phyloP scores from a whole-genome alignment of 2,329 filamentous ascomycete species.

The Colletotrichum falcatum region DNA sequence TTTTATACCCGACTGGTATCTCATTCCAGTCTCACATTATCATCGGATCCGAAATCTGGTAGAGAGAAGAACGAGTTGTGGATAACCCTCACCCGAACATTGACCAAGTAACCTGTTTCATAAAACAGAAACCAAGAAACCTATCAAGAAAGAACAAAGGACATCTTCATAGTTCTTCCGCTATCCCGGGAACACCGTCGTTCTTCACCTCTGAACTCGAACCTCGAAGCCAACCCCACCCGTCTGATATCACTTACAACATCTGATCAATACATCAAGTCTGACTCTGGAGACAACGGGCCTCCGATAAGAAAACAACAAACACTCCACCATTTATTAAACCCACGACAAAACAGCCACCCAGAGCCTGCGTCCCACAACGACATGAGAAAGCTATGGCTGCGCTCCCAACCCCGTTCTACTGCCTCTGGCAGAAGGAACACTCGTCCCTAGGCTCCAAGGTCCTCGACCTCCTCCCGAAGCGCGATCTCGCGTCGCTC shows the following conservation, averaged over 20 bases:
- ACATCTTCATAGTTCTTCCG: background rate
- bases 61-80: conserved; percentile 4
- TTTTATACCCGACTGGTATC: conserved; percentile 2
- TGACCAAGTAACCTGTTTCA: background rate
- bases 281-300: background rate
- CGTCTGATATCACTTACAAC: background rate
- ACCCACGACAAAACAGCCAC: background rate
- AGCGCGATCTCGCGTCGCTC: conserved; percentile 67
- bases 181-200: background rate
- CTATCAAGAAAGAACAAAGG: background rate
- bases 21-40: background rate
- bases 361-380: conserved; percentile 33
- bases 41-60: background rate
- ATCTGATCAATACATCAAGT: background rate
- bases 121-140: background rate
- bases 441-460: conserved; percentile 57
- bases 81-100: background rate
- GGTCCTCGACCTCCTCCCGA: conserved; percentile 63
- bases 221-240: background rate
- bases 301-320: background rate
- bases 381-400: conserved; percentile 67
- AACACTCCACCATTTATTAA: background rate
- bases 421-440: conserved; percentile 67
- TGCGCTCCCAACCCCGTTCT: conserved; percentile 59
- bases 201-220: background rate